Evolutionary conservation across 2,329 filamentous ascomycete genomes (phyloP).

Genomic region (Mycosphaerella arachidis): DNA sequence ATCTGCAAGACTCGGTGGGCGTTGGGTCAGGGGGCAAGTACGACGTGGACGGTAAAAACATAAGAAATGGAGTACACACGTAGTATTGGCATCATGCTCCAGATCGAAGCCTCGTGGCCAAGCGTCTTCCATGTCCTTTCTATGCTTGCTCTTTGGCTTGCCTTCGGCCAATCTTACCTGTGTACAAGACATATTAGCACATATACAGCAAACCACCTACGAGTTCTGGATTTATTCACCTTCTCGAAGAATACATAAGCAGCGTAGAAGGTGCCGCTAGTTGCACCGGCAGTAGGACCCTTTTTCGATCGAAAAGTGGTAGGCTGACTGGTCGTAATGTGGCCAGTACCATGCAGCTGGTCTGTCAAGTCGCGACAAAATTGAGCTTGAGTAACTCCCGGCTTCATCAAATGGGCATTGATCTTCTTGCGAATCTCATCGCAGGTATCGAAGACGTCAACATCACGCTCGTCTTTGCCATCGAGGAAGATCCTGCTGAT

Average conservation of each 20-base stretch:
- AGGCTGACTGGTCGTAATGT: conserved; percentile 44
- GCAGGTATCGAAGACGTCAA: conserved; percentile 54
- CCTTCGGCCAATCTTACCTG: conserved; percentile 42
- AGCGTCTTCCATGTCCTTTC: conserved; percentile 49
- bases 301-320: conserved; percentile 49
- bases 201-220: no score
- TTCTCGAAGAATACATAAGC: conserved; percentile 53
- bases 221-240: conserved; percentile 32
- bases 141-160: conserved; percentile 50
- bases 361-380: conserved; percentile 50
- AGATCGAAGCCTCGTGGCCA: conserved; percentile 27
- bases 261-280: conserved; percentile 39
- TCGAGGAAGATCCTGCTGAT: conserved; percentile 43
- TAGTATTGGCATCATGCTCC: background rate
- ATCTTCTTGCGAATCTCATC: conserved; percentile 57
- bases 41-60: no score
- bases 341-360: conserved; percentile 36
- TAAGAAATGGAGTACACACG: no score
- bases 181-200: no score
- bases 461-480: conserved; percentile 45
- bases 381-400: conserved; percentile 48
- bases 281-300: conserved; percentile 47
- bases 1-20: no score
- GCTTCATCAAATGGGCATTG: conserved; percentile 44
- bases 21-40: no score